These are phyloP conservation scores for Trichoderma harzianum DNA, from an alignment of 2,329 filamentous ascomycete genomes.

Conservation along the genomic window DNA sequence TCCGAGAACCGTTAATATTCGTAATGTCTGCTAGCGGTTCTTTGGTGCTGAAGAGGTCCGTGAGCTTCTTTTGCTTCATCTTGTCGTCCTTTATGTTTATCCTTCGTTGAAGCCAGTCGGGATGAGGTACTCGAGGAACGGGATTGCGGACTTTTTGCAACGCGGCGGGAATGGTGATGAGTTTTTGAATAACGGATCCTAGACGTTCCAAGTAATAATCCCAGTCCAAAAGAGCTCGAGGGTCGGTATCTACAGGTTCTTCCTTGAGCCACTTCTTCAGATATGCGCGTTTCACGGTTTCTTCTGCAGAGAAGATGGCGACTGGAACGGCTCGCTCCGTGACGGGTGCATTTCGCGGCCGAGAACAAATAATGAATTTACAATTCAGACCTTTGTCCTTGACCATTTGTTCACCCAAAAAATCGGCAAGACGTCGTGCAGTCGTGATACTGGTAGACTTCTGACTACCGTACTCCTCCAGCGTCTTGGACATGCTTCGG, in stretches of 20 bases:
- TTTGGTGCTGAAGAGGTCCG: constrained; percentile 72
- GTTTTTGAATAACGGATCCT: constrained; percentile 95
- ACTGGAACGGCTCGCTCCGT: constrained; percentile 93
- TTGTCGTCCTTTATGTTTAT: constrained; percentile 96
- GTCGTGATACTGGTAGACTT: constrained; percentile 99
- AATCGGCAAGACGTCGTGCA: constrained; percentile 89
- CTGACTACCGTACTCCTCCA: constrained; percentile 92
- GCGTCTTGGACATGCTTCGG: constrained; percentile 92
- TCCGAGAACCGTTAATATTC: constrained; percentile 54
- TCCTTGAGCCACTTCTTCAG: constrained; percentile 94
- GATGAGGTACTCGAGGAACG: constrained; percentile 87
- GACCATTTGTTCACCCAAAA: constrained; percentile 96
- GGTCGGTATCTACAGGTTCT: constrained; percentile 86
- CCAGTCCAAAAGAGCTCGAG: constrained; percentile 89
- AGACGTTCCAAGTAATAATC: constrained; percentile 94
- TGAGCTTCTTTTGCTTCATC: constrained; percentile 98
- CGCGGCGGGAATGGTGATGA: constrained; percentile 96
- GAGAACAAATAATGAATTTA: constrained; percentile 96
- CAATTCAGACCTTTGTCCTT: constrained; percentile 99
- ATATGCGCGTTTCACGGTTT: constrained; percentile 81
- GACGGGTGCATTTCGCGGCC: constrained; percentile 82
- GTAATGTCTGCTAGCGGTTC: constrained; percentile 71
- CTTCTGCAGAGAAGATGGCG: constrained; percentile 93
- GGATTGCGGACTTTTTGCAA: constrained; percentile 94
- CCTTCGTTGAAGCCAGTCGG: constrained; percentile 91